Conservation (phyloP, 2,329 filamentous ascomycete genomes). For the Madurella fahalii region DNA sequence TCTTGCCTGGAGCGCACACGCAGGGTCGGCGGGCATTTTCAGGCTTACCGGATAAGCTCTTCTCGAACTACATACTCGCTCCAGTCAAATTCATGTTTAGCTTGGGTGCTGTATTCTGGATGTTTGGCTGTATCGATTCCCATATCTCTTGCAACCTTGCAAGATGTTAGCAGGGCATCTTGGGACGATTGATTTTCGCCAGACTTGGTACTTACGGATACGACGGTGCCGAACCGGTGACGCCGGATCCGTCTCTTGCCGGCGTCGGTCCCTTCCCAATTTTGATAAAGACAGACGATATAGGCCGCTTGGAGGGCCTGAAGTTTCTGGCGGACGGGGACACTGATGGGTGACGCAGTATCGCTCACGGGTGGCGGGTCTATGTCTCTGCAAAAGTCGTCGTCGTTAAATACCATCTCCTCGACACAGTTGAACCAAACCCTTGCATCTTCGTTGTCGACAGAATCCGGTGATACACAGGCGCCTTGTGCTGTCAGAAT, state of each 20-base stretch:
- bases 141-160: slow-evolving; percentile 31
- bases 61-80: slow-evolving; percentile 32
- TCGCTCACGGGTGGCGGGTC: slow-evolving; percentile 19
- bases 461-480: slow-evolving; percentile 30
- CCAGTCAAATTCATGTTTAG: slow-evolving; percentile 32
- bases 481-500: slow-evolving; percentile 22
- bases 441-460: slow-evolving; percentile 31
- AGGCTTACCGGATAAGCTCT: slow-evolving; percentile 32
- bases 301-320: slow-evolving; percentile 36
- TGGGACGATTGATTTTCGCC: background rate
- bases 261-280: slow-evolving; percentile 35
- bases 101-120: slow-evolving; percentile 25
- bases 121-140: slow-evolving; percentile 29
- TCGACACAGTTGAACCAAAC: slow-evolving; percentile 37
- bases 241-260: slow-evolving; percentile 35
- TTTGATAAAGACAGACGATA: slow-evolving; percentile 37
- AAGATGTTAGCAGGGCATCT: no score
- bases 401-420: slow-evolving; percentile 36
- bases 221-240: slow-evolving; percentile 33
- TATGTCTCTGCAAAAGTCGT: slow-evolving; percentile 32
- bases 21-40: background rate
- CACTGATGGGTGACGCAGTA: slow-evolving; percentile 7
- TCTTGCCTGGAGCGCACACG: background rate
- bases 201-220: slow-evolving; percentile 30
- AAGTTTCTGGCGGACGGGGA: slow-evolving; percentile 26